Evolutionary conservation across 2,329 filamentous ascomycete genomes (phyloP), one percentile per base, ranked within the genome.

Genomic region (Elsinoe fawcettii): DNA sequence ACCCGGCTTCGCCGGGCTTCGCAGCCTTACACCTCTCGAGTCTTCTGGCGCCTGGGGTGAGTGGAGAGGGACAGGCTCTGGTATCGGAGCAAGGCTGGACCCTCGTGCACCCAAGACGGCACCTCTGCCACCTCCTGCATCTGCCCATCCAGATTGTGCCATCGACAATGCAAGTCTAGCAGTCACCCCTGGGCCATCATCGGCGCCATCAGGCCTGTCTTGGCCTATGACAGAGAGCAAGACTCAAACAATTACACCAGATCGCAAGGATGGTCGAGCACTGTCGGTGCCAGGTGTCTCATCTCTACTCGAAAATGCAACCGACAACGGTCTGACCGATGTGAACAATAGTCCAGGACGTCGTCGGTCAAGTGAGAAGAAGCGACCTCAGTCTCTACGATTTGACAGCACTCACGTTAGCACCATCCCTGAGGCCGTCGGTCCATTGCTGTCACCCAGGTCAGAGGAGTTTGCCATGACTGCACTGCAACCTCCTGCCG

Each of bases 131-230:
- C 72, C 75, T 9, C 69, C 69, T 5, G 56, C 43, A 4, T 68
- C 69, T 39, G 65, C 68, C 5, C 65, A 68, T 43, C 71, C 67
- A 27, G 68, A 69, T 47, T 58, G 69, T 5, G 64, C 66, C 7
- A 59, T 55, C 14, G 46, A 60, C 20, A 57, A 47, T 14, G 37
- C 20, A 16, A 55, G 44, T 9, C 39, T 55, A 11, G 63, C 62
- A 8, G 60, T 72, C n/a, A 69, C 66, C 32, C 79, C 83, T 0
- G 84, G 84, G 0, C 84, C 85, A 9, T 85, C 83, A 0, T 87
- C 84, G 1, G 84, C 85, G 1, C 85, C 85, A 0, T 81, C 82
- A 7, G 82, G 74, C 55, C 80, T 82, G 57, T 79, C 80, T 1
- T 86, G 83, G 81, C 73, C 75, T 7, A 75, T 74, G 51, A 76